Evolutionary conservation across 257 asterid species (phyloP).

Genomic region (Echites panduratus): DNA sequence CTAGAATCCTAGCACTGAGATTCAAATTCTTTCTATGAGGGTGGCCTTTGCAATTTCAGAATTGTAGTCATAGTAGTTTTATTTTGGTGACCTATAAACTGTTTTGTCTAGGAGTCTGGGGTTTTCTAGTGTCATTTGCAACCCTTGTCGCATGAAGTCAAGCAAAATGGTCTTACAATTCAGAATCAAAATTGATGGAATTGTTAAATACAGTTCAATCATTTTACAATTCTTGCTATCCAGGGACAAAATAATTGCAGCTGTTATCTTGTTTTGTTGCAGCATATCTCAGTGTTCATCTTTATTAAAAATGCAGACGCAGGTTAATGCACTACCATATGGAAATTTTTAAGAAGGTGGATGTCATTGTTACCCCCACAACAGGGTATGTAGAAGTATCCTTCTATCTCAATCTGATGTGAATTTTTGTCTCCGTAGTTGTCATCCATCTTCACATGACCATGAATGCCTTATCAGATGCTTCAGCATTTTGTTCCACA

Average conservation of each 20-base stretch:
- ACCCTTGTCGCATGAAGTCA: not conserved
- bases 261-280: not conserved
- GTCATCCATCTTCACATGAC: not conserved
- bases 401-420: not conserved
- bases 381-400: constrained; percentile 60
- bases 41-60: not conserved
- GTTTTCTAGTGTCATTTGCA: not conserved
- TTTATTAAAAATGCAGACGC: constrained; percentile 44
- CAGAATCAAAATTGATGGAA: not conserved
- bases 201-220: not conserved
- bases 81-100: not conserved
- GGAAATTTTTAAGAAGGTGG: constrained; percentile 78
- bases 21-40: not conserved
- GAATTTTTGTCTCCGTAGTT: not conserved
- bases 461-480: not conserved
- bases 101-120: not conserved
- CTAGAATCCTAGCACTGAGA: not conserved
- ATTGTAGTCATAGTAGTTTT: not conserved
- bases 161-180: not conserved
- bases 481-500: not conserved
- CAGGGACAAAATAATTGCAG: not conserved
- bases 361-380: constrained; percentile 90
- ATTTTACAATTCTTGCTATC: not conserved
- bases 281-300: not conserved
- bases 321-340: constrained; percentile 79